A percentile compares a stretch with the other conserved stretches of the same genome.
Evolutionary conservation across 2,329 filamentous ascomycete genomes (phyloP).

Genomic region (Phoma sp.): DNA sequence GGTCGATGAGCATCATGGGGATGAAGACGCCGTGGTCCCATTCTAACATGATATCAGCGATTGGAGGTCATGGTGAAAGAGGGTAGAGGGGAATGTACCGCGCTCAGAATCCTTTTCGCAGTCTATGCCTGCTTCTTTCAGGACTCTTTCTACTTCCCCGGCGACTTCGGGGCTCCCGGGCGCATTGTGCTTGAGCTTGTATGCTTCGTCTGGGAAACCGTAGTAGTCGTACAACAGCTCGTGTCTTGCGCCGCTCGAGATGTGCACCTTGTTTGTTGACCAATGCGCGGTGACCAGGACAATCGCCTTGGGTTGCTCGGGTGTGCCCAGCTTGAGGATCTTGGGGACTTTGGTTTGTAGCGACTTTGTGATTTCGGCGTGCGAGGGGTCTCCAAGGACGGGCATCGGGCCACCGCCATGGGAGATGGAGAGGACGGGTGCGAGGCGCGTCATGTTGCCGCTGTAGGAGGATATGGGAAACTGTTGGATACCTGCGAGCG

Average conservation of each 20-base stretch:
- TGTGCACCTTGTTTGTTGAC: constrained; percentile 58
- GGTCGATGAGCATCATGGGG: constrained; percentile 63
- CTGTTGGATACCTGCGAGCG: constrained; percentile 35
- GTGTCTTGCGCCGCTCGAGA: constrained; percentile 60
- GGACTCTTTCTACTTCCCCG: constrained; percentile 54
- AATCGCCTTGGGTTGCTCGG: constrained; percentile 60
- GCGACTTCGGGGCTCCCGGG: constrained; percentile 64
- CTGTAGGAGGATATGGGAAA: constrained; percentile 32
- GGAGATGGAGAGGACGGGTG: constrained; percentile 50
- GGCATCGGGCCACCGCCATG: constrained; percentile 63
- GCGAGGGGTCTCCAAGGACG: constrained; percentile 62
- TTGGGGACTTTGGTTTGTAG: constrained; percentile 62
- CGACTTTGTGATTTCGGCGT: constrained; percentile 60
- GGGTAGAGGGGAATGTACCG: constrained; percentile 30
- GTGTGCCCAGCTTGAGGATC: constrained; percentile 62
- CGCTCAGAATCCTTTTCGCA: constrained; percentile 40
- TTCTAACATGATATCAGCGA: constrained; percentile 35
- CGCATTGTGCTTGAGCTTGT: constrained; percentile 64
- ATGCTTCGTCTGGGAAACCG: constrained; percentile 65
- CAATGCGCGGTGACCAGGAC: constrained; percentile 67
- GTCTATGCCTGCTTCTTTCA: constrained; percentile 58
- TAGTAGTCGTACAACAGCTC: constrained; percentile 66
- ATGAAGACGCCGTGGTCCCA: constrained; percentile 71
- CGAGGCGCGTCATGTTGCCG: constrained; percentile 43
- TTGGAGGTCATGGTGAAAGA: neutral